Evolutionary conservation across 2,329 filamentous ascomycete genomes (phyloP).

Genomic region (Chrysosporium keratinophilum): DNA sequence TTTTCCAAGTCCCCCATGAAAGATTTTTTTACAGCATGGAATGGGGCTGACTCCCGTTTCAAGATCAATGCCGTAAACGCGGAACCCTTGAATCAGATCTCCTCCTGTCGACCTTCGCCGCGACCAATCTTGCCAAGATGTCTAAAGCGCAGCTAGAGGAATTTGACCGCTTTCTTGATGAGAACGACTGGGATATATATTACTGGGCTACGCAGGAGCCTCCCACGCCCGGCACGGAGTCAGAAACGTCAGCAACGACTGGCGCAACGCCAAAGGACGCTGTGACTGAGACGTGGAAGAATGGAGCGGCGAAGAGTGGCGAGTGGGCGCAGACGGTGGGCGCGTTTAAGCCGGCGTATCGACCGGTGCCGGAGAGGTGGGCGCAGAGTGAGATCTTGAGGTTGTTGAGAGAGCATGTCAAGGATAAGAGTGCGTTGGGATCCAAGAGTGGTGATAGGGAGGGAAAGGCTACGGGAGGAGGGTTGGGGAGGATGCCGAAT

Average conservation of each 20-base stretch:
- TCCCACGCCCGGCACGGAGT: constrained; percentile 7
- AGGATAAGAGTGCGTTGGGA: constrained; percentile 50
- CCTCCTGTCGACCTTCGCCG: constrained; percentile 88
- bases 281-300: constrained; percentile 41
- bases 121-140: constrained; percentile 66
- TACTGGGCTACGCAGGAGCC: constrained; percentile 95
- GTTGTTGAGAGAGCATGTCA: constrained; percentile 71
- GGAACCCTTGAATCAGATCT: constrained; percentile 94
- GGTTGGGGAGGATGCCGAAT: constrained; percentile 41
- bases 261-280: constrained; percentile 25
- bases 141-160: constrained; percentile 60
- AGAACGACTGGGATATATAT: constrained; percentile 99
- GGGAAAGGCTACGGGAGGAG: constrained; percentile 29
- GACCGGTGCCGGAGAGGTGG: constrained; percentile 82
- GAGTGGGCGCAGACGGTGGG: constrained; percentile 97
- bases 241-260: constrained; percentile 15
- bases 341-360: constrained; percentile 84
- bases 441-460: constrained; percentile 25
- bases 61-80: constrained; percentile 88
- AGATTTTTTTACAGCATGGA: no score
- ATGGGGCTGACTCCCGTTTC: no score
- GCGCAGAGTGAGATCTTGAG: constrained; percentile 66
- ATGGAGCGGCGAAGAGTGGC: constrained; percentile 48
- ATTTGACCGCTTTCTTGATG: constrained; percentile 89
- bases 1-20: no score